Base-by-base conservation (phyloP, 257 asterid species). In the Handroanthus guayacan region DNA sequence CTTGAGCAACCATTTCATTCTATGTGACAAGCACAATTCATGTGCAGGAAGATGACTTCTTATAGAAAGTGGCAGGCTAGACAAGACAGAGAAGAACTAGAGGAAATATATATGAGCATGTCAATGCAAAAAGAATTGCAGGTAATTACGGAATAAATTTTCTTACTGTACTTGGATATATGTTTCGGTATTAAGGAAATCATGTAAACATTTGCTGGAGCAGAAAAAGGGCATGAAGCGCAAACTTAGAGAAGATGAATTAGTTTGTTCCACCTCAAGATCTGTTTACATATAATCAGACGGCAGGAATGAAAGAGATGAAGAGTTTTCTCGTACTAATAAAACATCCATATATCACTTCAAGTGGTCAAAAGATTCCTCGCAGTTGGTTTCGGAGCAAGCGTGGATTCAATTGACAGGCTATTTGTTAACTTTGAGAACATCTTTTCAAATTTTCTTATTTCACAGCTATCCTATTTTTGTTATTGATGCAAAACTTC, bases 141-240 rank as follows among this genome's bases (percentile, higher is more conserved):
- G 90, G 91, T 84, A 66, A 3, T 52, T 5, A 60, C 2, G 12
- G 14, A 2, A 43, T 52, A 4, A 41, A 47, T 2, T 47, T 47
- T 47, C 14, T 47, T 47, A 47, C 13, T 47, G 14, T 10, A 47
- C 14, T 47, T 9, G 13, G 52, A 47, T 25, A 25, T 10, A 14
- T 47, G 9, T 47, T 47, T 12, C 2, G 14, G 13, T 25, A 25
- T 25, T 25, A 25, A 25, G 31, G 31, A 5, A 47, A 47, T 66
- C 55, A 1, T 66, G 57, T 41, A 0, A 20, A 47, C 66, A 5
- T 5, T 44, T 56, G 68, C 36, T 58, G 71, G 61, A 61, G 69
- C 87, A 89, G 94, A 89, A 25, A 79, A 80, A 83, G 36, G 90
- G 90, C 38, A 82, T 82, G 80, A 89, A 87, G 71, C 85, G 91